These are phyloP conservation scores for Houttuynia cordata DNA, from an alignment of 164 flowering plant species.

Conservation along the genomic window DNA sequence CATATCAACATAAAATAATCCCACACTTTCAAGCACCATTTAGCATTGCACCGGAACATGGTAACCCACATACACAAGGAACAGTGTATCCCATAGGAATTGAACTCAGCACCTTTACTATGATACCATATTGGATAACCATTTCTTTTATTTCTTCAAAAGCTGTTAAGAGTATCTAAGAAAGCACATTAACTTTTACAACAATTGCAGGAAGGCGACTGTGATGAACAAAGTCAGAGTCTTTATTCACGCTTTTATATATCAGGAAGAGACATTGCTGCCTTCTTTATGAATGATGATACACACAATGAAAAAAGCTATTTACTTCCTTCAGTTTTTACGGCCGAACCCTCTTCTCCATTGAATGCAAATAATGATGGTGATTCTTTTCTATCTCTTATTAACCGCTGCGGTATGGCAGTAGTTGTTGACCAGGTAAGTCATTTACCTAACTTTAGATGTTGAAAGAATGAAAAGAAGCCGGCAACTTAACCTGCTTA, in stretches of 20 bases:
- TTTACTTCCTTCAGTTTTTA: constrained; percentile 17
- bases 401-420: constrained; percentile 87
- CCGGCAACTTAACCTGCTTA: too few species aligned
- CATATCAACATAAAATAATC: too few species aligned
- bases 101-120: too few species aligned
- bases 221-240: constrained; percentile 52
- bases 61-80: too few species aligned
- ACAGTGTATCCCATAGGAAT: too few species aligned
- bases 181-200: neutral
- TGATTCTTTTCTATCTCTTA: constrained; percentile 45
- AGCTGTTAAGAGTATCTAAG: too few species aligned
- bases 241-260: constrained; percentile 82
- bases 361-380: constrained; percentile 17
- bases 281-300: constrained; percentile 56
- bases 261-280: constrained; percentile 93
- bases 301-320: constrained; percentile 29
- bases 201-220: constrained; percentile 43
- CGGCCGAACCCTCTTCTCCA: constrained; percentile 15
- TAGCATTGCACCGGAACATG: too few species aligned
- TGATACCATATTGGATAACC: too few species aligned
- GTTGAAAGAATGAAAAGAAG: too few species aligned
- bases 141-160: too few species aligned
- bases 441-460: neutral
- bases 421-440: constrained; percentile 87
- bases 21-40: too few species aligned